phyloP scores from a whole-genome alignment of 371 early-diverging fungal species.

The Batkoa obscura region DNA sequence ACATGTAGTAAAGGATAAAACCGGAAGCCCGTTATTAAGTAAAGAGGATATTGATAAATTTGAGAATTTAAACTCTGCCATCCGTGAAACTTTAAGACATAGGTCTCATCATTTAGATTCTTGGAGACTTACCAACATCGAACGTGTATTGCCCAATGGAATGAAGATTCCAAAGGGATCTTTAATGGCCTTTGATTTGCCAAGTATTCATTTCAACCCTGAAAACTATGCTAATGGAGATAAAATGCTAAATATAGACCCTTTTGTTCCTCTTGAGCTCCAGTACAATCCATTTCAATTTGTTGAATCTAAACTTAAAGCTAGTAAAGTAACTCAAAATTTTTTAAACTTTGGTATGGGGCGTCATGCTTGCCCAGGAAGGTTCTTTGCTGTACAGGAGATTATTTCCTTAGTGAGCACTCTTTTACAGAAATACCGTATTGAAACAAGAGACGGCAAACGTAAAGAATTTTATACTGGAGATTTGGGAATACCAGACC shows the following conservation, averaged over 20 bases:
- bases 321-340: conserved; percentile 17
- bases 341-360: conserved; percentile 29
- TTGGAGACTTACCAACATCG: conserved; percentile 3
- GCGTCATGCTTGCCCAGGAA: conserved; percentile 25
- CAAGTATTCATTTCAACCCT: conserved; percentile 1
- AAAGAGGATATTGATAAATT: conserved; percentile 11
- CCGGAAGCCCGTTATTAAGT: conserved; percentile 8
- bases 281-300: conserved; percentile 17
- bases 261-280: background rate
- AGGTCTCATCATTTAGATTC: conserved; percentile 9
- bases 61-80: conserved; percentile 18
- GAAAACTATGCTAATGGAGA: conserved; percentile 12
- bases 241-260: no score
- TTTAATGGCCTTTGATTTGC: background rate
- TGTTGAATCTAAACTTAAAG: conserved; percentile 11
- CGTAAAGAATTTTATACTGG: no score
- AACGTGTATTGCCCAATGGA: conserved; percentile 14
- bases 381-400: conserved; percentile 25
- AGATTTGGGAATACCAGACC: no score
- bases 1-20: conserved; percentile 8
- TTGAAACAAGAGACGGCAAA: background rate
- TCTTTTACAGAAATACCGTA: background rate
- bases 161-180: conserved; percentile 14
- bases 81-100: conserved; percentile 15
- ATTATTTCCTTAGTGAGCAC: conserved; percentile 12